phyloP scores from a whole-genome alignment of 1,284 basidiomycete genomes.

The Inonotus obliquus region DNA sequence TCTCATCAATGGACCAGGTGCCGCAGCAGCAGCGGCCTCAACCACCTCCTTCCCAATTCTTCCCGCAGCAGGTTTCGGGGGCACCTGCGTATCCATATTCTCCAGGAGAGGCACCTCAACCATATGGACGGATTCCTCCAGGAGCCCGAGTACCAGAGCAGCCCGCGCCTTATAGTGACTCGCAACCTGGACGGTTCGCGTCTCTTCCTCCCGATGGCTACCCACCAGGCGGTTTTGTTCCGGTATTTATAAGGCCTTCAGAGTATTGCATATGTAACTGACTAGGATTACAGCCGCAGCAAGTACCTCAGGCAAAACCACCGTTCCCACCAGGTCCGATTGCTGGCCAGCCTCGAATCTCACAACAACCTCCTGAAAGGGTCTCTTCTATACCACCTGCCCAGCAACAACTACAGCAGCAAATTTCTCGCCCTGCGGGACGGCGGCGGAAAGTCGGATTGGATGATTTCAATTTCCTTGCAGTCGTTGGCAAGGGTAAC shows the following conservation, averaged over 20 bases:
- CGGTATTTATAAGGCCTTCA: background rate
- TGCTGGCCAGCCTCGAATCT: constrained; percentile 19
- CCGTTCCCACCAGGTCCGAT: constrained; percentile 16
- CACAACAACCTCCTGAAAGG: constrained; percentile 20
- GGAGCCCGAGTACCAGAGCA: constrained; percentile 20
- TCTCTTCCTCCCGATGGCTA: constrained; percentile 27
- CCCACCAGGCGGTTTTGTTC: constrained; percentile 4
- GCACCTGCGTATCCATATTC: constrained; percentile 20
- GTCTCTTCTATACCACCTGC: constrained; percentile 26
- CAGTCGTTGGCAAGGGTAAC: constrained; percentile 98
- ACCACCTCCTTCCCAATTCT: constrained; percentile 5
- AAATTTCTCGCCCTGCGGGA: constrained; percentile 30
- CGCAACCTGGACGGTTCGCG: constrained; percentile 8
- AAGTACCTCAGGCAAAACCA: constrained; percentile 1
- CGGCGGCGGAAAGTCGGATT: constrained; percentile 87
- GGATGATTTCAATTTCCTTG: constrained; percentile 99
- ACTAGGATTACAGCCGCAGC: background rate
- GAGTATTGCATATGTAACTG: background rate
- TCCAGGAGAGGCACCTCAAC: constrained; percentile 7
- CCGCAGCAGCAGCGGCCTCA: background rate
- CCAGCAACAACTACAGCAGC: constrained; percentile 25
- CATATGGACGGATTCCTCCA: constrained; percentile 7
- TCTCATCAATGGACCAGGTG: constrained; percentile 4
- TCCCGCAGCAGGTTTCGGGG: constrained; percentile 12
- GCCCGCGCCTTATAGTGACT: constrained; percentile 9